Evolutionary conservation across 2,329 filamentous ascomycete genomes (phyloP).

Genomic region (Fusarium sp.): DNA sequence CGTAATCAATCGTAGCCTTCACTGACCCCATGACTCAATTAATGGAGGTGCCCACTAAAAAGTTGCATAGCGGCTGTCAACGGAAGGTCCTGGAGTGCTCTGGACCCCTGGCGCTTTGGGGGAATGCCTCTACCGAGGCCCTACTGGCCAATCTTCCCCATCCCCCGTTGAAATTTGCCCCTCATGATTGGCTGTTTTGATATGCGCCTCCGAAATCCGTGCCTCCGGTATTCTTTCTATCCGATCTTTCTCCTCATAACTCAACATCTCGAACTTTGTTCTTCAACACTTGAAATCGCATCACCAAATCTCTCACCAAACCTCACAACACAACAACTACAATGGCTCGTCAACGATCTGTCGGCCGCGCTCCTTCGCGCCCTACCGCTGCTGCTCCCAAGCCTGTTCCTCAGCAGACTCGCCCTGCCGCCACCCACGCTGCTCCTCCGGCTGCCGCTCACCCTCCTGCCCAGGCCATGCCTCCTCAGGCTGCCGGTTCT

Average conservation of each 20-base stretch:
- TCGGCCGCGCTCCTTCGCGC: conserved; percentile 71
- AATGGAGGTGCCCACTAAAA: conserved; percentile 22
- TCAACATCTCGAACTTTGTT: conserved; percentile 4
- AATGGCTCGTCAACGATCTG: conserved; percentile 83
- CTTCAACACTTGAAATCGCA: not conserved
- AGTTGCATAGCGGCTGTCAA: conserved; percentile 28
- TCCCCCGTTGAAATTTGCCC: conserved; percentile 37
- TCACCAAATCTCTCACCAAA: conserved; percentile 9
- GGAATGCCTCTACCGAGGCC: conserved; percentile 39
- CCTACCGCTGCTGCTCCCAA: conserved; percentile 67
- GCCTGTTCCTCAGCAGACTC: conserved; percentile 68
- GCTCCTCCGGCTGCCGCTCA: conserved; percentile 57
- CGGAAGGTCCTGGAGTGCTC: conserved; percentile 32
- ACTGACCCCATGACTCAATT: conserved; percentile 1
- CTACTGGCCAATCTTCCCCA: conserved; percentile 33
- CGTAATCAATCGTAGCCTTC: conserved; percentile 13
- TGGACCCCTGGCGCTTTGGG: conserved; percentile 5
- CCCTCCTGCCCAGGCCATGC: conserved; percentile 23
- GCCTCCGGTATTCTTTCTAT: conserved; percentile 42
- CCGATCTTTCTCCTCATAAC: conserved; percentile 37
- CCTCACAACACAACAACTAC: conserved; percentile 16
- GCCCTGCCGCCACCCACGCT: conserved; percentile 76
- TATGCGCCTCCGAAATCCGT: conserved; percentile 36
- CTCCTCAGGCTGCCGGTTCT: conserved; percentile 52
- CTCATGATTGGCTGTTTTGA: conserved; percentile 42